Conservation (phyloP, 2,329 filamentous ascomycete genomes). For the Cladosporium oxysporum region DNA sequence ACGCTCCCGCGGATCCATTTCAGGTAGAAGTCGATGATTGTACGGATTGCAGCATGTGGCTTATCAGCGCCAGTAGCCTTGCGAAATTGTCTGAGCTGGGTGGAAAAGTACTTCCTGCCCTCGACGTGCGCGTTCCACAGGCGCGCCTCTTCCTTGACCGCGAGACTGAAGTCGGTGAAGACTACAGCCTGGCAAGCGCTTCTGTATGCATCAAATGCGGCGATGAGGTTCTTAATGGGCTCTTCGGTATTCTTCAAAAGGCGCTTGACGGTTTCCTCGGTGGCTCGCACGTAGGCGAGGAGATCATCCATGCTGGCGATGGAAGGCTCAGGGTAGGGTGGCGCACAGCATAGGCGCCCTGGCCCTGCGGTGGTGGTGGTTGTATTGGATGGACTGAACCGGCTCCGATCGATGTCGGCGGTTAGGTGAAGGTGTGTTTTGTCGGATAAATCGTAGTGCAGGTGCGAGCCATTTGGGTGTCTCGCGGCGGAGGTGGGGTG, state of each 20-base stretch:
- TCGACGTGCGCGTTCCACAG: constrained; percentile 79
- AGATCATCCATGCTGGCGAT: constrained; percentile 35
- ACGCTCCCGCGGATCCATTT: constrained; percentile 86
- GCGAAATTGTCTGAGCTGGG: constrained; percentile 58
- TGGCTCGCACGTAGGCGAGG: constrained; percentile 34
- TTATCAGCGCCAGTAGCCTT: constrained; percentile 44
- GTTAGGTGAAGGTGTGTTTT: constrained; percentile 60
- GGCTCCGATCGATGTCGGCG: constrained; percentile 55
- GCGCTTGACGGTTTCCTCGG: constrained; percentile 32
- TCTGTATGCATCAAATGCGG: constrained; percentile 55
- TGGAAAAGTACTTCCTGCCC: constrained; percentile 78
- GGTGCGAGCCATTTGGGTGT: constrained; percentile 56
- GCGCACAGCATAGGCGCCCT: constrained; percentile 31
- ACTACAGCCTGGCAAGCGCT: constrained; percentile 70
- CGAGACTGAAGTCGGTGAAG: constrained; percentile 69
- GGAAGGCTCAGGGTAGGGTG: constrained; percentile 21
- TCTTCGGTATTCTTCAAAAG: constrained; percentile 30
- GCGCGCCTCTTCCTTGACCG: constrained; percentile 65
- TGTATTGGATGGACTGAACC: constrained; percentile 33
- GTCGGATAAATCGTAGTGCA: constrained; percentile 49
- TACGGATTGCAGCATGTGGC: constrained; percentile 66
- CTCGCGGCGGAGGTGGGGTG: constrained; percentile 21
- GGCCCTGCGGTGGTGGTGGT: constrained; percentile 16
- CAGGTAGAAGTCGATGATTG: constrained; percentile 77
- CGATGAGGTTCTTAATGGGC: constrained; percentile 28